Conservation (phyloP, 2,329 filamentous ascomycete genomes). For the Xylariaceae sp. region DNA sequence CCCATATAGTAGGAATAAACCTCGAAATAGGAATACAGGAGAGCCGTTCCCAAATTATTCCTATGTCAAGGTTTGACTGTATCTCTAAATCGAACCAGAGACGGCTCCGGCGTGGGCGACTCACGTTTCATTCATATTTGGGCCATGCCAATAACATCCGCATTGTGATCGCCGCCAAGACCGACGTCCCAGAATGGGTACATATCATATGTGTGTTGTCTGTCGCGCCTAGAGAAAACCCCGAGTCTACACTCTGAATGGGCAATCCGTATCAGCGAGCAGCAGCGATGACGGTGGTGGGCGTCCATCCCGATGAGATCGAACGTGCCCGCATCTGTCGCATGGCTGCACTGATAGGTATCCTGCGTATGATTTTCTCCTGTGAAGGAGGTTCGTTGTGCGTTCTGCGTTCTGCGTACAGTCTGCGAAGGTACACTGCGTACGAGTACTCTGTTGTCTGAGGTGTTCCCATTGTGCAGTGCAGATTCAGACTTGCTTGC, state of each 20-base stretch:
- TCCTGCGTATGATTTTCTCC: no score
- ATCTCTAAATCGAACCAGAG: background rate
- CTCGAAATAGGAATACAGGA: no score
- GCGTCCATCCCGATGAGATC: background rate
- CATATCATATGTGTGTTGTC: conserved; percentile 5
- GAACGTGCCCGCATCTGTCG: background rate
- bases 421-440: background rate
- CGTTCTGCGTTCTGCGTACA: no score
- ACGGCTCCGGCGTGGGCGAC: conserved; percentile 10
- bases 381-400: no score
- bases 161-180: background rate
- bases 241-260: background rate
- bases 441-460: background rate
- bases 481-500: background rate
- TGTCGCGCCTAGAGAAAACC: background rate
- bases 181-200: background rate
- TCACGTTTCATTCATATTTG: background rate
- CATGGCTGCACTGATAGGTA: background rate
- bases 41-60: no score
- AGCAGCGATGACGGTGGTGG: background rate
- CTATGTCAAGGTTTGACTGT: no score
- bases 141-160: background rate
- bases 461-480: background rate
- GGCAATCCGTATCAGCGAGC: background rate
- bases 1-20: no score